phyloP scores from a whole-genome alignment of 768 basidiomycete genomes.

The Guyanaporus albipodus region DNA sequence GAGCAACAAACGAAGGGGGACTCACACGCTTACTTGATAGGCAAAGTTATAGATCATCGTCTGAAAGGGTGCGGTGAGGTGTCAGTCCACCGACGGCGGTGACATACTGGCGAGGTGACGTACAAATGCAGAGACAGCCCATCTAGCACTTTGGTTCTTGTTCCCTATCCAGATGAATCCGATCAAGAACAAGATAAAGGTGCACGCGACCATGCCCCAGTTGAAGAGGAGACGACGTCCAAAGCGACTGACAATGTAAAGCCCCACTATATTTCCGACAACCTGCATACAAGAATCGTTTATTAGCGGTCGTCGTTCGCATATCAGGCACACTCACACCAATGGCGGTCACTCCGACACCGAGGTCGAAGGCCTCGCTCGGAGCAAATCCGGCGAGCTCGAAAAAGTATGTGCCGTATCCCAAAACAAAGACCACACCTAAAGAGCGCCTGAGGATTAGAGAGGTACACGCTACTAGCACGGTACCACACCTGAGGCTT shows the following conservation, averaged over 20 bases:
- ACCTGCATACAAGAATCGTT: conserved; percentile 9
- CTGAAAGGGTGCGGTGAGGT: conserved; percentile 8
- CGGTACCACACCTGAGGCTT: conserved; percentile 16
- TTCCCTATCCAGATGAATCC: conserved; percentile 27
- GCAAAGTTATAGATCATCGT: conserved; percentile 31
- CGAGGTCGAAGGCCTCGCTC: conserved; percentile 31
- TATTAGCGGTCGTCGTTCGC: neutral
- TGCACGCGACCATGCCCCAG: conserved; percentile 26
- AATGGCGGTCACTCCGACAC: conserved; percentile 26
- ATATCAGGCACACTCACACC: conserved; percentile 11
- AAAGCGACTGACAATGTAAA: conserved; percentile 22
- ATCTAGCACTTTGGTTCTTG: conserved; percentile 12
- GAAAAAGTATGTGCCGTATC: conserved; percentile 34
- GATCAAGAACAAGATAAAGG: conserved; percentile 22
- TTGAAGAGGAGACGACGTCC: conserved; percentile 27
- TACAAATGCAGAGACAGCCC: conserved; percentile 23
- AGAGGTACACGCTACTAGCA: neutral
- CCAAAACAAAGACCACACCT: conserved; percentile 28
- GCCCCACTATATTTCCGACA: conserved; percentile 24
- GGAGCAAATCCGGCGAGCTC: conserved; percentile 33
- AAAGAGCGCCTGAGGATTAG: neutral
- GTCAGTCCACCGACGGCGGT: neutral
- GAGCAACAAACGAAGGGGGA: neutral
- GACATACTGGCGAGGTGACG: neutral
- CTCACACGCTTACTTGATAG: conserved; percentile 26